Evolutionary conservation across 2,329 filamentous ascomycete genomes (phyloP).

Genomic region (Phaeosphaeriaceae sp.): DNA sequence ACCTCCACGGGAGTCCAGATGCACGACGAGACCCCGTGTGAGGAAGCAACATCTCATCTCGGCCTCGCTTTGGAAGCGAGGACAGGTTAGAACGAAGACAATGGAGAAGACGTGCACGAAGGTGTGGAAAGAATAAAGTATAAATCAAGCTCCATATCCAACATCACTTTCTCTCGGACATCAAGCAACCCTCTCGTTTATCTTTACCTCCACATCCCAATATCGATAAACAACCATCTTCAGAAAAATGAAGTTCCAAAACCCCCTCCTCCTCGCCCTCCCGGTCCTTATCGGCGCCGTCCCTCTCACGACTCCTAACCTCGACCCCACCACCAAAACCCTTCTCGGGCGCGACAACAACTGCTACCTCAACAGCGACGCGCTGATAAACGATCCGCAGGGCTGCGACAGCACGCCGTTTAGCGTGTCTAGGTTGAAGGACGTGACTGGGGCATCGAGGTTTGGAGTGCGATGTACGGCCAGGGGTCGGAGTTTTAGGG

Average conservation of each 20-base stretch:
- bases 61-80: too few species aligned
- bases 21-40: neutral
- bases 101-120: too few species aligned
- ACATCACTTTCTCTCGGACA: too few species aligned
- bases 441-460: neutral
- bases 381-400: slow-evolving; percentile 1
- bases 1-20: too few species aligned
- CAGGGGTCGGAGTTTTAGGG: neutral
- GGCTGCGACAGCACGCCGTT: slow-evolving; percentile 6
- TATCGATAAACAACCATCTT: too few species aligned
- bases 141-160: too few species aligned
- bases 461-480: slow-evolving; percentile 5
- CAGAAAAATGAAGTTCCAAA: neutral
- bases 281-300: neutral
- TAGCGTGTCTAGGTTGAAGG: neutral
- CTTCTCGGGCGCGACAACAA: neutral
- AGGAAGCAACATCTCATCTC: too few species aligned
- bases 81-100: too few species aligned
- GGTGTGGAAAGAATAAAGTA: too few species aligned
- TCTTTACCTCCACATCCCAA: too few species aligned
- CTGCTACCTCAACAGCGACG: neutral
- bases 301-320: neutral
- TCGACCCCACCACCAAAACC: neutral
- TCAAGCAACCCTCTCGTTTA: too few species aligned
- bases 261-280: neutral